phyloP scores from a whole-genome alignment of 2,329 filamentous ascomycete genomes.

The Hymenoscyphus fraxineus region DNA sequence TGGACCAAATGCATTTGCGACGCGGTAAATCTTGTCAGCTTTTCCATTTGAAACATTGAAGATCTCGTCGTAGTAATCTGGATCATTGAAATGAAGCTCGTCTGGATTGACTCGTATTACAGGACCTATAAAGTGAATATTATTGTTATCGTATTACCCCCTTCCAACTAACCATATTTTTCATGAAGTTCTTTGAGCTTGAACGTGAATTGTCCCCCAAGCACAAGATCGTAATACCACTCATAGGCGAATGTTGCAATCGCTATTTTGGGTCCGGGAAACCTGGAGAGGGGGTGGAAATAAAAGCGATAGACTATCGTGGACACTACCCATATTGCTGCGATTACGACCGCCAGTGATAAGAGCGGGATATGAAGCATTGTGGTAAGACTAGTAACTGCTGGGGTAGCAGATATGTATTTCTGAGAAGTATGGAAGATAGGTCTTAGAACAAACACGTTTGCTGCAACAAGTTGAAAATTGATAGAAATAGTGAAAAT shows the following conservation, averaged over 20 bases:
- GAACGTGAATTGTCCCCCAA: conserved; percentile 11
- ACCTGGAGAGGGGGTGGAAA: neutral
- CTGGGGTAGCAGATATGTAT: too few species aligned
- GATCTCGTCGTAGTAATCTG: too few species aligned
- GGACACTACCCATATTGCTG: neutral
- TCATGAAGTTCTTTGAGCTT: conserved; percentile 29
- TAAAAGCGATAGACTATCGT: neutral
- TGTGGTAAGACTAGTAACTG: too few species aligned
- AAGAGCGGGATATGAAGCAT: neutral
- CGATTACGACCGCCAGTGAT: neutral
- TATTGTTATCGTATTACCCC: neutral
- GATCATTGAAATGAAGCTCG: too few species aligned
- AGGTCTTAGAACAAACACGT: too few species aligned
- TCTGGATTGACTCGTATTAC: conserved; percentile 36
- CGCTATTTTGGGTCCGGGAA: neutral
- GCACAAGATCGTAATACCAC: neutral
- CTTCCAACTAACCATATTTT: conserved; percentile 23
- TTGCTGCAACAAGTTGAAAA: too few species aligned
- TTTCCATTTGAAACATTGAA: too few species aligned
- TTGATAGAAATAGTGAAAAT: too few species aligned
- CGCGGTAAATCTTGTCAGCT: too few species aligned
- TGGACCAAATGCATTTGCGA: too few species aligned
- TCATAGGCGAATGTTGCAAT: neutral
- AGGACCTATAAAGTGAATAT: conserved; percentile 34
- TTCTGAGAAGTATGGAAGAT: too few species aligned